Evolutionary conservation across 2,329 filamentous ascomycete species (phyloP).

Genomic region (Xylariaceae sp.): DNA sequence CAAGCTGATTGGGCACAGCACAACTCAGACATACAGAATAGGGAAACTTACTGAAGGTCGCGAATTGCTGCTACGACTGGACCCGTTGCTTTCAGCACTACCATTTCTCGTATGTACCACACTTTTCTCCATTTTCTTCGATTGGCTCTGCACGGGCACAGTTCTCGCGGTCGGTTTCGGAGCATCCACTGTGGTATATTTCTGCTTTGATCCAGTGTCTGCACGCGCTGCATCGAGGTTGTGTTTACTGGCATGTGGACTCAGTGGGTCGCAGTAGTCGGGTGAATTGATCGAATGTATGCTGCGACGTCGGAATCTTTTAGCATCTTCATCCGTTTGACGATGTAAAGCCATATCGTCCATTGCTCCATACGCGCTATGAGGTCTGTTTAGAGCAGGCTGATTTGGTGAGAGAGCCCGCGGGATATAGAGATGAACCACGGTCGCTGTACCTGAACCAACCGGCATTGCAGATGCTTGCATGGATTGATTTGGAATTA

Average conservation of each 20-base stretch:
- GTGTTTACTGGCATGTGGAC: slow-evolving; percentile 36
- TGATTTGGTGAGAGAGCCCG: slow-evolving; percentile 33
- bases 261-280: slow-evolving; percentile 38
- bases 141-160: slow-evolving; percentile 31
- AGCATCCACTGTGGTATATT: slow-evolving; percentile 34
- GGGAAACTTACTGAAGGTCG: slow-evolving; percentile 59
- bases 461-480: slow-evolving; percentile 43
- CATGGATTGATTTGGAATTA: slow-evolving; percentile 27
- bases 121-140: slow-evolving; percentile 27
- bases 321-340: slow-evolving; percentile 55
- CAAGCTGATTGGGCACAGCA: slow-evolving; percentile 43
- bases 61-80: slow-evolving; percentile 55
- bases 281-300: slow-evolving; percentile 62
- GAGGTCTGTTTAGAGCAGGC: slow-evolving; percentile 42
- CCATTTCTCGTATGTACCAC: slow-evolving; percentile 43
- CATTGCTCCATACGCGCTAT: slow-evolving; percentile 50
- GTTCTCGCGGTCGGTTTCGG: slow-evolving; percentile 34
- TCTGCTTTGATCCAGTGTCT: slow-evolving; percentile 29
- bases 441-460: slow-evolving; percentile 50
- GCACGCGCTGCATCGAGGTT: slow-evolving; percentile 31
- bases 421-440: slow-evolving; percentile 53
- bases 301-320: slow-evolving; percentile 77
- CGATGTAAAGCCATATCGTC: slow-evolving; percentile 68
- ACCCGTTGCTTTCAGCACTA: slow-evolving; percentile 63
- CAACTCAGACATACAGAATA: slow-evolving; percentile 5